A percentile compares a stretch with the other conserved stretches of the same genome.
Conservation (phyloP, 768 basidiomycete genomes). For the Boletus edulis region DNA sequence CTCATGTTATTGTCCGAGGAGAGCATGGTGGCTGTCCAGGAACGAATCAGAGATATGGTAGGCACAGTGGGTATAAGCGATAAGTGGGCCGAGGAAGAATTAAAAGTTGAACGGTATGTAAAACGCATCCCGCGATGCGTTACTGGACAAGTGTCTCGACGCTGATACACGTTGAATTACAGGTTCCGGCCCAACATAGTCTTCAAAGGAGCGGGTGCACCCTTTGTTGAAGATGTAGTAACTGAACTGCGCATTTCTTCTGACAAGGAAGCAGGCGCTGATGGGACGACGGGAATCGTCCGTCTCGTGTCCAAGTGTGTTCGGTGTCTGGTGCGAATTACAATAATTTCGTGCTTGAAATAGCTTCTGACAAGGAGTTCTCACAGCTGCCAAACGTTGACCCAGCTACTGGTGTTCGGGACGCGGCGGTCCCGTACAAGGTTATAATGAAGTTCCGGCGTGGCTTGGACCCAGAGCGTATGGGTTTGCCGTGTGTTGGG, state of each 20-base stretch:
- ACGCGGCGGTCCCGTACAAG: slow-evolving; percentile 74
- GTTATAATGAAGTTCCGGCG: slow-evolving; percentile 70
- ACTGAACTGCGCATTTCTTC: slow-evolving; percentile 56
- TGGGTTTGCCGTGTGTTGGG: slow-evolving; percentile 61
- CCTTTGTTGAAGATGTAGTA: slow-evolving; percentile 74
- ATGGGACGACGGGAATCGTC: slow-evolving; percentile 31
- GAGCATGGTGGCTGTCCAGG: slow-evolving; percentile 52
- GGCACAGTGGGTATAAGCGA: slow-evolving; percentile 49
- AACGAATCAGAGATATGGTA: slow-evolving; percentile 44
- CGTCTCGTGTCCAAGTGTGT: slow-evolving; percentile 66
- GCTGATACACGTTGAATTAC: slow-evolving; percentile 1
- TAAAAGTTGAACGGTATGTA: slow-evolving; percentile 59
- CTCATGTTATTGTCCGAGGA: slow-evolving; percentile 67
- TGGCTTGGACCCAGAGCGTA: slow-evolving; percentile 49
- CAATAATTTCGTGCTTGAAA: neutral
- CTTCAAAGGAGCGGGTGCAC: slow-evolving; percentile 55
- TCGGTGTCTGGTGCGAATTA: slow-evolving; percentile 63
- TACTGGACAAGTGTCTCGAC: neutral
- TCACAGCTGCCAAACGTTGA: slow-evolving; percentile 71
- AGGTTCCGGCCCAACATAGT: slow-evolving; percentile 82
- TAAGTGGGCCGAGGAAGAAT: slow-evolving; percentile 48
- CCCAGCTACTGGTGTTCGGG: slow-evolving; percentile 59
- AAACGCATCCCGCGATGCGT: neutral
- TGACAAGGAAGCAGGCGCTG: slow-evolving; percentile 14
- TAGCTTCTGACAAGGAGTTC: slow-evolving; percentile 7